Percentiles rank a stretch among this genome's conserved stretches.
These are phyloP conservation scores for Boletus semigastroideus DNA, from an alignment of 1,284 basidiomycete species.

Conservation along the genomic window DNA sequence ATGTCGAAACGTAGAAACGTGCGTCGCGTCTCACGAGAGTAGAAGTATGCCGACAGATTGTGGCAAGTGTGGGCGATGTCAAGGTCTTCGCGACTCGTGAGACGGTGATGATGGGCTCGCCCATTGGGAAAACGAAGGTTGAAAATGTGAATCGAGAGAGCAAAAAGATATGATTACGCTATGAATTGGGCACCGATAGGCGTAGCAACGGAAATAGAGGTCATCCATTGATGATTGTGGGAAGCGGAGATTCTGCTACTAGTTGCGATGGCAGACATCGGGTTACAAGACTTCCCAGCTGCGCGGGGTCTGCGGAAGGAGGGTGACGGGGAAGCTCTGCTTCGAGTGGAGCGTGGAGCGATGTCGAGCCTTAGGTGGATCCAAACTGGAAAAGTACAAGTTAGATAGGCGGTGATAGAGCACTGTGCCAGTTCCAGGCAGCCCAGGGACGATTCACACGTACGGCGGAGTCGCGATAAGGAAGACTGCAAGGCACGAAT, in stretches of 20 bases:
- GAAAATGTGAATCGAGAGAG: too few relatives aligned
- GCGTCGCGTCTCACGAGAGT: background rate
- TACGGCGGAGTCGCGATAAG: constrained; percentile 17
- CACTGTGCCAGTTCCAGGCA: too few relatives aligned
- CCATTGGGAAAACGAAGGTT: too few relatives aligned
- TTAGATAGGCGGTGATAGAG: too few relatives aligned
- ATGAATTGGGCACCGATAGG: constrained; percentile 8
- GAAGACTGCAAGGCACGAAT: constrained; percentile 15
- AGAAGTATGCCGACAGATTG: too few relatives aligned
- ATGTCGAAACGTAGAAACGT: background rate
- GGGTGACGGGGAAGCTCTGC: too few relatives aligned
- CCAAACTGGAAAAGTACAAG: too few relatives aligned
- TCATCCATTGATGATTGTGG: constrained; percentile 6
- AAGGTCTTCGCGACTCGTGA: background rate
- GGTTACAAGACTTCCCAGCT: background rate
- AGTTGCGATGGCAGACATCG: background rate
- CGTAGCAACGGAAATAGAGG: constrained; percentile 2
- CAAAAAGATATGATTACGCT: background rate
- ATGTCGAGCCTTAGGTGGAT: too few relatives aligned
- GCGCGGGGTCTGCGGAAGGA: too few relatives aligned
- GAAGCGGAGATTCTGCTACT: background rate
- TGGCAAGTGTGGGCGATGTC: background rate
- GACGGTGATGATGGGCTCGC: too few relatives aligned
- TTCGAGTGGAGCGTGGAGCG: too few relatives aligned
- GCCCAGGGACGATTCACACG: background rate